Percentiles rank a stretch among this genome's conserved stretches.
phyloP scores from a whole-genome alignment of 2,329 filamentous ascomycete genomes.

The Nakataea oryzae region DNA sequence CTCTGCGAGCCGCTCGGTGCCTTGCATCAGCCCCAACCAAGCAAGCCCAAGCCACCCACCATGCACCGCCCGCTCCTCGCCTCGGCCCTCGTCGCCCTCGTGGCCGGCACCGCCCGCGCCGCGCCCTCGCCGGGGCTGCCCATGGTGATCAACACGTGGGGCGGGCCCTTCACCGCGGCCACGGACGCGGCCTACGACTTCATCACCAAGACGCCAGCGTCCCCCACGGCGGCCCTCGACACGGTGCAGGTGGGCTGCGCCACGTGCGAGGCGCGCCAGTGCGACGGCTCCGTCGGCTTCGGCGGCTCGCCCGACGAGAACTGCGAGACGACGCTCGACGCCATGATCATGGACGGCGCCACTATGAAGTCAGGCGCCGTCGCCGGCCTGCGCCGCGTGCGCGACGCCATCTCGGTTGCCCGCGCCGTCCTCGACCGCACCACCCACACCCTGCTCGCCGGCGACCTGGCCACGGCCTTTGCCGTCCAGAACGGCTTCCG shows the following conservation, averaged over 20 bases:
- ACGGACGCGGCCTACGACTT: conserved; percentile 37
- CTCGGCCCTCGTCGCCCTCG: background rate
- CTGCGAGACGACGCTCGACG: conserved; percentile 48
- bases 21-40: no score
- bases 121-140: conserved; percentile 28
- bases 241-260: conserved; percentile 40
- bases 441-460: conserved; percentile 38
- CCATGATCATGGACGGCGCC: conserved; percentile 46
- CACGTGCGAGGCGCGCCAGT: conserved; percentile 40
- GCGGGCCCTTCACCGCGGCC: conserved; percentile 37
- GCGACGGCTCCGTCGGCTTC: conserved; percentile 43
- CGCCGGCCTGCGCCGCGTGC: conserved; percentile 36
- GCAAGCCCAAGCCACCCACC: background rate
- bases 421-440: conserved; percentile 40
- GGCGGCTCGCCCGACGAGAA: conserved; percentile 44
- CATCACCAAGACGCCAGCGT: conserved; percentile 14
- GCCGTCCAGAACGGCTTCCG: conserved; percentile 39
- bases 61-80: background rate
- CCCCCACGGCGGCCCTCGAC: conserved; percentile 27
- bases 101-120: background rate
- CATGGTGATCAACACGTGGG: conserved; percentile 45
- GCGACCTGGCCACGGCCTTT: conserved; percentile 42
- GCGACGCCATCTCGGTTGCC: conserved; percentile 37
- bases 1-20: no score
- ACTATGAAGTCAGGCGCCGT: conserved; percentile 44